Evolutionary conservation across 768 basidiomycete species (phyloP), one percentile per base, ranked within the genome.

Genomic region (Suillus weaverae): DNA sequence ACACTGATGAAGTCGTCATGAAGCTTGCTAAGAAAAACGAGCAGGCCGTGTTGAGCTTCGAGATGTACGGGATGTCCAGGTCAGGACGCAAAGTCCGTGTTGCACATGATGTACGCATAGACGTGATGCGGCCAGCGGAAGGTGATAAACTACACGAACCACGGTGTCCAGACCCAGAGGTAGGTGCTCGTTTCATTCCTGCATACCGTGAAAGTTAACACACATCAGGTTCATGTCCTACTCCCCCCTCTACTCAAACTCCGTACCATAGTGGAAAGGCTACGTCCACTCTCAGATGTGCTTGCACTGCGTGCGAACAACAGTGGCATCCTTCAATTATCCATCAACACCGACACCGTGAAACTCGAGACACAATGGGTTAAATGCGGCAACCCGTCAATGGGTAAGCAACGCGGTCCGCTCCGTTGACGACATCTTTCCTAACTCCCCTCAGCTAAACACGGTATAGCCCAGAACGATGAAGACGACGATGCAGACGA

Each of bases 11-110:
- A 46, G 84, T 92, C 39, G 83, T 90, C 60, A 86, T 95, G 83
- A 94, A 91, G 77, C 83, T 95, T 3, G 91, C 93, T 13, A 96
- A 96, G 81, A 93, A 93, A 77, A 87, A 89, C 67, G 87, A 91
- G 56, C 86, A 87, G 44, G 90, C 92, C 1, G 85, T 92, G 39
- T 81, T 95, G 11, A 87, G 84, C 55, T 91, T 95, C 65, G 91
- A 91, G 68, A 91, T 95, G 65, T 81, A 79, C 51, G 88, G 86
- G 0, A 76, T 84, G 60, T 89, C 87, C 11, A 79, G 86, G n/a
- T 80, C 85, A 35, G 91, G 91, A 6, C 81, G 87, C 64, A 81
- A 76, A 50, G 83, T 93, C 46, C 82, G 84, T 53, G 85, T 95
- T 26, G 80, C 85, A 0, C 93, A 96, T 72, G 93, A 95, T 70